Percentiles rank a stretch among this genome's conserved stretches.
Conservation (phyloP, 768 basidiomycete species). For the Amanita muscaria region DNA sequence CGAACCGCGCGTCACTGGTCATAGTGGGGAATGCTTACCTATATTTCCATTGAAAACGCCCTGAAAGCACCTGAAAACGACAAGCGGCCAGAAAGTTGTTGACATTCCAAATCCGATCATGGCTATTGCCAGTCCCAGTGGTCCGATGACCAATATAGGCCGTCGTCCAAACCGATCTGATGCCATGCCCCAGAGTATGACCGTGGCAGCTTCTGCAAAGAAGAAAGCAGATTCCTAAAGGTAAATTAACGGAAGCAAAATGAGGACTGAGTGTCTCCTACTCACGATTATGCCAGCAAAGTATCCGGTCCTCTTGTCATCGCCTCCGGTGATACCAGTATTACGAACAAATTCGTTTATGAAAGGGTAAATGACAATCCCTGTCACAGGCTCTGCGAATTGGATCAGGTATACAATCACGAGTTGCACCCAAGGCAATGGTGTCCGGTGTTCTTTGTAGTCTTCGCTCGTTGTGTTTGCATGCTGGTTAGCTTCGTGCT, state of each 20-base stretch:
- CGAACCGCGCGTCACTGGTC: slow-evolving; percentile 26
- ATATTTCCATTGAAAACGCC: slow-evolving; percentile 3
- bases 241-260: neutral
- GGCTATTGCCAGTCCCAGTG: slow-evolving; percentile 30
- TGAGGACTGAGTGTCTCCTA: neutral
- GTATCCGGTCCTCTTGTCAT: slow-evolving; percentile 31
- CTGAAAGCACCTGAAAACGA: slow-evolving; percentile 14
- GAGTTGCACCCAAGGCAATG: slow-evolving; percentile 24
- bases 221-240: slow-evolving; percentile 38
- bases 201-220: slow-evolving; percentile 32
- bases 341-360: slow-evolving; percentile 28
- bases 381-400: slow-evolving; percentile 27
- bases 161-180: slow-evolving; percentile 36
- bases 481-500: neutral
- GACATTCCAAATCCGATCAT: slow-evolving; percentile 36
- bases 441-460: slow-evolving; percentile 13
- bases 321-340: slow-evolving; percentile 27
- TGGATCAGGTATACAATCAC: slow-evolving; percentile 24
- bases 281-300: slow-evolving; percentile 33
- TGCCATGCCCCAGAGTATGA: slow-evolving; percentile 36
- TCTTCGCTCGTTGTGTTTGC: too few species aligned
- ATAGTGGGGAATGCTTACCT: neutral
- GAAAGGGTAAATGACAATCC: slow-evolving; percentile 32
- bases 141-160: slow-evolving; percentile 34
- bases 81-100: slow-evolving; percentile 27